A percentile compares a stretch with the other conserved stretches of the same genome.
These are phyloP conservation scores for Avena atlantica DNA, from an alignment of 176 grass and related monocot genomes.

Conservation along the genomic window DNA sequence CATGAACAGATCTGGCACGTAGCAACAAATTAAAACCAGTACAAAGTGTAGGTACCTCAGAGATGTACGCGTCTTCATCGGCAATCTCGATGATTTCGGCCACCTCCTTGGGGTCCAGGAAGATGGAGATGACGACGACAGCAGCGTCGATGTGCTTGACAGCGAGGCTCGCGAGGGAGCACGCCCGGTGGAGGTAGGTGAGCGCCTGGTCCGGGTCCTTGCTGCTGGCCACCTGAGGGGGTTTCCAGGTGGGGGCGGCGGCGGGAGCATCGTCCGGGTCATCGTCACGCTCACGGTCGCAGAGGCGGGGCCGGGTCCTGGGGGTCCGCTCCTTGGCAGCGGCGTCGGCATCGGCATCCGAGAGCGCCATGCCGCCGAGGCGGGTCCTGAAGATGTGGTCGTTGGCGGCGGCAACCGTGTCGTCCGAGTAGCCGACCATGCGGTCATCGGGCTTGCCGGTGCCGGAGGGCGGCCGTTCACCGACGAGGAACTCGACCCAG, in stretches of 20 bases:
- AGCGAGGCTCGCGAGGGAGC: not conserved
- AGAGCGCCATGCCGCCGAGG: not conserved
- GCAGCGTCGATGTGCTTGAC: not conserved
- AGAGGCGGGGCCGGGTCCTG: not conserved
- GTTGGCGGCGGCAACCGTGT: not conserved
- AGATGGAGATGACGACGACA: not conserved
- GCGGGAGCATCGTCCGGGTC: not conserved
- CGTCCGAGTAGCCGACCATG: not conserved
- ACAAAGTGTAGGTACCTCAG: not conserved
- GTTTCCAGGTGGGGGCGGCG: not conserved
- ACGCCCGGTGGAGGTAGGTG: not conserved
- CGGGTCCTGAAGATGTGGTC: not conserved
- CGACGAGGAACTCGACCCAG: not conserved
- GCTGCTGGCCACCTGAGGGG: not conserved
- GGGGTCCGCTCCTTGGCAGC: not conserved
- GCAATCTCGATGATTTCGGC: not conserved
- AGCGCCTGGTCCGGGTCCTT: not conserved
- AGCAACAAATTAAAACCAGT: not conserved
- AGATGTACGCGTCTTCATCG: not conserved
- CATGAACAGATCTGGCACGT: not conserved
- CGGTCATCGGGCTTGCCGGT: not conserved
- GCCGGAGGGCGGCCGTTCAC: not conserved
- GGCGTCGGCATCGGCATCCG: not conserved
- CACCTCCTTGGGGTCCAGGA: not conserved
- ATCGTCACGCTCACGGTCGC: too few relatives aligned